phyloP scores from a whole-genome alignment of 2,329 filamentous ascomycete species.

The Hymenoscyphus repandus region DNA sequence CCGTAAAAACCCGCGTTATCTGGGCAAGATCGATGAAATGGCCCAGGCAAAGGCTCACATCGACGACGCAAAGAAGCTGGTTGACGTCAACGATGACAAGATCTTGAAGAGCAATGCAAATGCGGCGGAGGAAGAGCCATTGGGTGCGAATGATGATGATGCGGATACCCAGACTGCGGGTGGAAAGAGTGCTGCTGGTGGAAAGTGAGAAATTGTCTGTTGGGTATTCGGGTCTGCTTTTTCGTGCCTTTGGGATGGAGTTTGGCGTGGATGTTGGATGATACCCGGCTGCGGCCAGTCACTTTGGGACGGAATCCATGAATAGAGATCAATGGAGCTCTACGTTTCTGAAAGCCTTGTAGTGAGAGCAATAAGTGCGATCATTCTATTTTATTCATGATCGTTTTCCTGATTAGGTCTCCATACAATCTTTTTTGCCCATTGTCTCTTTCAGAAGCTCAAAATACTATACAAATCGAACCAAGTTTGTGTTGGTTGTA shows the following conservation, averaged over 20 bases:
- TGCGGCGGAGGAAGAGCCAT: conserved; percentile 42
- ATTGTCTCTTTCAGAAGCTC: no score
- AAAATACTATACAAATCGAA: no score
- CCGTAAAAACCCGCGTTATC: conserved; percentile 74
- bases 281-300: background rate
- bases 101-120: conserved; percentile 48
- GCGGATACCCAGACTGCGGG: conserved; percentile 24
- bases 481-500: no score
- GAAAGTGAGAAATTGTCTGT: background rate
- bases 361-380: background rate
- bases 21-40: conserved; percentile 86
- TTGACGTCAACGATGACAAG: conserved; percentile 63
- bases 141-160: conserved; percentile 49
- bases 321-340: background rate
- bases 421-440: no score
- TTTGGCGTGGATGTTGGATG: background rate
- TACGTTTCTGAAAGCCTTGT: background rate
- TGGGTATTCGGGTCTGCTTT: background rate
- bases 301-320: conserved; percentile 2
- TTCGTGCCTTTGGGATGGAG: background rate
- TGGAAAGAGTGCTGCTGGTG: conserved; percentile 16
- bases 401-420: no score
- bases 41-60: conserved; percentile 84
- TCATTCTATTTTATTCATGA: no score
- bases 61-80: conserved; percentile 73